phyloP scores from a whole-genome alignment of 495 filamentous ascomycete genomes.

The Filosporella fistucella region DNA sequence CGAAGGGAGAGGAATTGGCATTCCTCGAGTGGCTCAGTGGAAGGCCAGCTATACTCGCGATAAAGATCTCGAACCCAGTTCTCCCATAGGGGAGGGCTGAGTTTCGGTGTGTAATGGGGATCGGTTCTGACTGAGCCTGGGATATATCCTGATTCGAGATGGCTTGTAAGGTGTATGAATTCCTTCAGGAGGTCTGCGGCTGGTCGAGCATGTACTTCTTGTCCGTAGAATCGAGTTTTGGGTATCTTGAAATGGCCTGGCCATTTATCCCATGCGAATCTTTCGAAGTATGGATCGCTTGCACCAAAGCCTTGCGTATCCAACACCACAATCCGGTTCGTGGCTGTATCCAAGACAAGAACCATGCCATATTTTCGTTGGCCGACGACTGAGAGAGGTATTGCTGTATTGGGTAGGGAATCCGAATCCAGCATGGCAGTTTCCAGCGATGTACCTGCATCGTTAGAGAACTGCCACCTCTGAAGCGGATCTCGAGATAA shows the following conservation, averaged over 20 bases:
- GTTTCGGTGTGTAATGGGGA: background rate
- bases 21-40: background rate
- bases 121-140: background rate
- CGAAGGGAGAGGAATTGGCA: background rate
- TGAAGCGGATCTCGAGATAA: background rate
- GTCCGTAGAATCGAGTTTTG: background rate
- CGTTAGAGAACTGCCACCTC: background rate
- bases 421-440: background rate
- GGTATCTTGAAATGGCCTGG: background rate
- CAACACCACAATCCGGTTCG: background rate
- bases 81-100: background rate
- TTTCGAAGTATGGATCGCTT: conserved; percentile 1
- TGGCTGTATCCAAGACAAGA: background rate
- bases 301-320: background rate
- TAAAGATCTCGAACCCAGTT: background rate
- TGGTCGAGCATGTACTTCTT: background rate
- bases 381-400: background rate
- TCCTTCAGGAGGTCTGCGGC: background rate
- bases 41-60: background rate
- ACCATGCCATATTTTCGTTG: background rate
- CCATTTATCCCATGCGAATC: background rate
- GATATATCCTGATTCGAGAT: background rate
- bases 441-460: background rate
- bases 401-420: background rate
- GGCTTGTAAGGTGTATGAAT: background rate